Conservation (phyloP, 2,329 filamentous ascomycete genomes). For the Fusarium multiceps region DNA sequence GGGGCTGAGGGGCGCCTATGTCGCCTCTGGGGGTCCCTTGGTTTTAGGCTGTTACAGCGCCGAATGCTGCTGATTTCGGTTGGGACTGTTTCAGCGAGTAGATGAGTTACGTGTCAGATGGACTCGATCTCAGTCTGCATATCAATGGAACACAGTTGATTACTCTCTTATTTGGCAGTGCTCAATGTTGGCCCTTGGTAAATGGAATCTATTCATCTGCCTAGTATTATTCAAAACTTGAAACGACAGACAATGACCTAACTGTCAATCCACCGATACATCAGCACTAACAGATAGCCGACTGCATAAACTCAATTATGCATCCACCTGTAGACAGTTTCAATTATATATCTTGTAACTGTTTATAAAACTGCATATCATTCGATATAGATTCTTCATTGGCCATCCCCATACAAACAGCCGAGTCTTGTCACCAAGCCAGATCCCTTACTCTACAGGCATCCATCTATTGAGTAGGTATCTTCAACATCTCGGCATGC, state of each 20-base stretch:
- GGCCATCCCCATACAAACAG: neutral
- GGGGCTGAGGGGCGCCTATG: constrained; percentile 9
- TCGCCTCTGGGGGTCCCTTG: constrained; percentile 8
- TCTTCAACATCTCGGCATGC: neutral
- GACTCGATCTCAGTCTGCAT: neutral
- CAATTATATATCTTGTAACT: constrained; percentile 13
- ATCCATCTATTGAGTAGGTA: neutral
- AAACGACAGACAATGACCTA: neutral
- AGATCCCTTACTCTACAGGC: too few relatives aligned
- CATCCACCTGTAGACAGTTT: constrained; percentile 7
- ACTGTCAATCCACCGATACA: neutral
- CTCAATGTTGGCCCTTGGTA: neutral
- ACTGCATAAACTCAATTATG: constrained; percentile 4
- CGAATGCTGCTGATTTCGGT: constrained; percentile 2
- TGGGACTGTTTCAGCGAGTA: constrained; percentile 15
- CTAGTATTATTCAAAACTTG: neutral
- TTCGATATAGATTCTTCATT: neutral
- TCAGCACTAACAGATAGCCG: neutral
- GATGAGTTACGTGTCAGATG: constrained; percentile 27
- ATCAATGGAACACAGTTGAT: neutral
- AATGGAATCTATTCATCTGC: neutral
- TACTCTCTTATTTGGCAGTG: too few relatives aligned
- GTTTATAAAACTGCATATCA: neutral
- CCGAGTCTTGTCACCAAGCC: neutral
- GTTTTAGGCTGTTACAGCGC: constrained; percentile 27